A percentile compares a stretch with the other conserved stretches of the same genome.
Evolutionary conservation across 2,329 filamentous ascomycete species (phyloP).

Genomic region (Fusarium stilboides): DNA sequence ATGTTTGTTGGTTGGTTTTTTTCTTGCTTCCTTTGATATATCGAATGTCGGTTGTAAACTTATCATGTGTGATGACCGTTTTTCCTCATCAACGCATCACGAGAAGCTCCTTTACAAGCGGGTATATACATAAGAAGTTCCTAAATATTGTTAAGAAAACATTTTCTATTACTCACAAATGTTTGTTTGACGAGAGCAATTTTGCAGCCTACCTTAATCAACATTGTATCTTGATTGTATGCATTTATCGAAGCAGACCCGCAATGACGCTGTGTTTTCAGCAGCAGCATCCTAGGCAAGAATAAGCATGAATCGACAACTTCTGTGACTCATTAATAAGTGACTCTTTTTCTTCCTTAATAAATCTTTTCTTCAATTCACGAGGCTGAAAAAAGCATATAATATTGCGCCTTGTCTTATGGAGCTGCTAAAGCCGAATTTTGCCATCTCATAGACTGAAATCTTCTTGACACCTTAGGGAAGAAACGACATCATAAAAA

Average conservation of each 20-base stretch:
- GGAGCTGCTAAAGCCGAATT: neutral
- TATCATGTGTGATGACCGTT: no score
- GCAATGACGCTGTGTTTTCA: slow-evolving; percentile 22
- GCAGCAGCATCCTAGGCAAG: neutral
- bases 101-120: no score
- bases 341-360: neutral
- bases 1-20: no score
- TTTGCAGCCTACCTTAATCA: neutral
- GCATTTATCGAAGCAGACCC: slow-evolving; percentile 23
- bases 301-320: slow-evolving; percentile 12
- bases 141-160: no score
- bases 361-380: neutral
- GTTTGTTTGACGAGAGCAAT: neutral
- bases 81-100: no score
- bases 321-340: slow-evolving; percentile 16
- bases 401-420: neutral
- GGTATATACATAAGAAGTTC: no score
- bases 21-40: no score
- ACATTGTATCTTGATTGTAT: neutral
- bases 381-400: neutral
- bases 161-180: neutral
- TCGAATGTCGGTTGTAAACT: no score
- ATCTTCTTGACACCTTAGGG: neutral
- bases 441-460: neutral
- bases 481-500: slow-evolving; percentile 15